Base-by-base conservation (phyloP, 2,329 filamentous ascomycete genomes). In the Trichoderma sp. region DNA sequence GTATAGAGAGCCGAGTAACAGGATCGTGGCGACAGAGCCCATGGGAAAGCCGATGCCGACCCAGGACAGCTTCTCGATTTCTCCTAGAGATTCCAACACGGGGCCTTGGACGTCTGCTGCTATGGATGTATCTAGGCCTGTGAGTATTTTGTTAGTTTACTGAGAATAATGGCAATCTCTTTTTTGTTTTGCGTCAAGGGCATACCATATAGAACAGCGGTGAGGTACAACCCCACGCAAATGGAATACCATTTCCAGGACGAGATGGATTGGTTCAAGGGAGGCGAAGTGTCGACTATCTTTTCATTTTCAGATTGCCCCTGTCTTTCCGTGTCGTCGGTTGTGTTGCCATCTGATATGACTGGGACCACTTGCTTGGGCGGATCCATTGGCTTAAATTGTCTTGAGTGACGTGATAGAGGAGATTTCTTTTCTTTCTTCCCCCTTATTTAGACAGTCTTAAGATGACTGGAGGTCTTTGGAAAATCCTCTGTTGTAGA, bases 41-140 rank as follows among this genome's bases (percentile, higher is more conserved):
- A 71, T 57, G 1, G 70, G 43, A n/a, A 71, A 71, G 47, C 74
- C 73, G 1, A 75, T 72, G 1, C 75, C 74, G 6, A 76, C 68
- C 75, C 74, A 76, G 11, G 74, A 64, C 2, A 76, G 65, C 0
- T 73, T 66, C 1, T 74, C 74, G 6, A 76, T 72, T 6, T 72
- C 57, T 15, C 67, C 23, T 1, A 72, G 72, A 0, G 74, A 68
- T 1, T 73, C 71, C 0, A 75, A 36, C 4, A 76, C 73, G 23
- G 74, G 73, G 0, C 72, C 71, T 36, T 76, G 75, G 1, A 76
- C 72, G 26, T 74, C 73, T 59, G 75, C 75, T 58, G 39, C 61
- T 43, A 64, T 64, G 12, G 39, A 43, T 2, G 61, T 64, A 17
- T 64, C 61, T 64, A 64, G 36, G 20, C 61, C 61, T 64, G 61